Evolutionary conservation across 352 stramenopile genomes (phyloP).

Genomic region (Globisporangium camurandrum): DNA sequence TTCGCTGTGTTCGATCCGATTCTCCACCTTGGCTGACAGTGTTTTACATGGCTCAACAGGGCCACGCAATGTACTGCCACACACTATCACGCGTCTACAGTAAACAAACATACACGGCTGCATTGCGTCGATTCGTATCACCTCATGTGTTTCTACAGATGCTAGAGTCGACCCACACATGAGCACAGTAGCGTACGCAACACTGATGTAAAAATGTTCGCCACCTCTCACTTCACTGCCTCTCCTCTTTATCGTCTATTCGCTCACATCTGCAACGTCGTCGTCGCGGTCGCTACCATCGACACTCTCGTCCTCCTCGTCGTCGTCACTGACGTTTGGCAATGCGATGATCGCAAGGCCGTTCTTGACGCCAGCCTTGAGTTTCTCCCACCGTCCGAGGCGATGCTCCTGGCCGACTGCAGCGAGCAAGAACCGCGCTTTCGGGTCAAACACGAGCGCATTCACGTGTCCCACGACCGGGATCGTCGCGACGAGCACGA

Average conservation of each 20-base stretch:
- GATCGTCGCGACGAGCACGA: slow-evolving; percentile 65
- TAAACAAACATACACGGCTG: background rate
- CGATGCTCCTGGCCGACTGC: slow-evolving; percentile 90
- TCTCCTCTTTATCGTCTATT: slow-evolving; percentile 1
- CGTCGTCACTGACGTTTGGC: slow-evolving; percentile 43
- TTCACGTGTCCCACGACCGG: slow-evolving; percentile 72
- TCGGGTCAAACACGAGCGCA: slow-evolving; percentile 59
- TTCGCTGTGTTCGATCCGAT: no score
- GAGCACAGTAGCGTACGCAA: no score
- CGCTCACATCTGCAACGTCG: slow-evolving; percentile 18
- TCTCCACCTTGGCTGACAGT: no score
- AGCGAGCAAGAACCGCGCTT: slow-evolving; percentile 86
- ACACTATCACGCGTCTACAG: background rate
- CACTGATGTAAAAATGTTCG: no score
- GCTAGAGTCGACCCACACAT: no score
- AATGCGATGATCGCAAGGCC: slow-evolving; percentile 86
- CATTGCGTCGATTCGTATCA: no score
- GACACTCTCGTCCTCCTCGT: slow-evolving; percentile 19
- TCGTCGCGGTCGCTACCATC: slow-evolving; percentile 23
- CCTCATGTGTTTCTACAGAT: no score
- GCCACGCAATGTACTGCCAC: no score
- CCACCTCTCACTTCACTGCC: background rate
- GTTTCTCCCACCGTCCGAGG: slow-evolving; percentile 86
- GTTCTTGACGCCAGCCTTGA: slow-evolving; percentile 87
- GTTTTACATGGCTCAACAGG: no score